Conservation (phyloP, 108 stramenopile genomes). For the Cyclotella atomus region DNA sequence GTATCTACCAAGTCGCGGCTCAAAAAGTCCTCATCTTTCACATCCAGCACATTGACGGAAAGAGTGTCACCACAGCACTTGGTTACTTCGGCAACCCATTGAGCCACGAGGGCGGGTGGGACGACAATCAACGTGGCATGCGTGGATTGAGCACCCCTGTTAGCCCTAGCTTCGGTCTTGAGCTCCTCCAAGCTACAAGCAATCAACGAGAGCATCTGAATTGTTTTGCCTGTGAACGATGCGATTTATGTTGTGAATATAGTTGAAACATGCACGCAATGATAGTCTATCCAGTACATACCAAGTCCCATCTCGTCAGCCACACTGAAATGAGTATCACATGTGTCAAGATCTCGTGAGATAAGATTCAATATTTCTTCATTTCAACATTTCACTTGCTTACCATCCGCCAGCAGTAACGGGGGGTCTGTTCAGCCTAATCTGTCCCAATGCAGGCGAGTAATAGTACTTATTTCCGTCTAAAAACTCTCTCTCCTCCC, state of each 20-base stretch:
- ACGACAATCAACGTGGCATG: slow-evolving; percentile 77
- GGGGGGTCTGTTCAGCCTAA: slow-evolving; percentile 59
- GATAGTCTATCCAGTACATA: neutral
- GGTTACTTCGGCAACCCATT: slow-evolving; percentile 69
- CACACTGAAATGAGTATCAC: neutral
- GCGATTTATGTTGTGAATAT: no score
- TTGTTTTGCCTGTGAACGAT: neutral
- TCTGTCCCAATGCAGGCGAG: slow-evolving; percentile 74
- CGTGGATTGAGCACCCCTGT: slow-evolving; percentile 10
- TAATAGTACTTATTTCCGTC: slow-evolving; percentile 75
- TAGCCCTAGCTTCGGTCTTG: neutral
- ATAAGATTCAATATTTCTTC: neutral
- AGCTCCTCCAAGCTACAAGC: neutral
- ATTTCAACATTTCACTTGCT: slow-evolving; percentile 1
- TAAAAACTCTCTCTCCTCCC: slow-evolving; percentile 65
- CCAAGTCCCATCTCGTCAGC: neutral
- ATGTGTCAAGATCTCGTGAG: neutral
- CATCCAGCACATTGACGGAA: slow-evolving; percentile 11
- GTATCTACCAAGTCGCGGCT: slow-evolving; percentile 7
- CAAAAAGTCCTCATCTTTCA: neutral
- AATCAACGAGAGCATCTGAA: neutral
- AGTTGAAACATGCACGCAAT: no score
- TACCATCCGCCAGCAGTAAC: slow-evolving; percentile 56
- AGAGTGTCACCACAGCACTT: slow-evolving; percentile 43
- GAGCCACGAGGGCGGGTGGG: slow-evolving; percentile 68